A percentile compares a stretch with the other conserved stretches of the same genome.
phyloP scores from a whole-genome alignment of 495 filamentous ascomycete genomes.

The Talaromyces thailandensis region DNA sequence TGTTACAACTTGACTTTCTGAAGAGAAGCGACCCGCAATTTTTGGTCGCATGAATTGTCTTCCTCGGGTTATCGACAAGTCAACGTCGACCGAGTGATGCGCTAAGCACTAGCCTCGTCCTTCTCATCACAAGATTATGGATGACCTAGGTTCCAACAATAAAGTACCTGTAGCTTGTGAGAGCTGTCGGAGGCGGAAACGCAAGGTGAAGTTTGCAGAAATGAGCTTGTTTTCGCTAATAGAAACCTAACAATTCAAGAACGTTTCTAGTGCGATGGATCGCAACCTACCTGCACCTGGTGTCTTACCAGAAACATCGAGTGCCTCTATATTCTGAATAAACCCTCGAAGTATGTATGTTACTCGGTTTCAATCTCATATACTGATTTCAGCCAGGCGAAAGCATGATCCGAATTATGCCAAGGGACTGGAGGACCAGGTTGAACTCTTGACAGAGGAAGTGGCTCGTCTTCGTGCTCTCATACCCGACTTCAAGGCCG shows the following conservation, averaged over 20 bases:
- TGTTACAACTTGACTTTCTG: neutral
- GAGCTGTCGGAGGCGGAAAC: neutral
- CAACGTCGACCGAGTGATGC: neutral
- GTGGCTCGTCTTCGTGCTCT: no score
- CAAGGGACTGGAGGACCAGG: no score
- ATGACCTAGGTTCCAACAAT: neutral
- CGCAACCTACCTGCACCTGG: no score
- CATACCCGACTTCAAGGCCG: no score
- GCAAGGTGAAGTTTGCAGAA: neutral
- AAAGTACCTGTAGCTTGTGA: neutral
- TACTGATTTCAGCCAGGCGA: no score
- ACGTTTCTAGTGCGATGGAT: no score
- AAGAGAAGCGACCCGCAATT: neutral
- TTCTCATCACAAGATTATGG: neutral
- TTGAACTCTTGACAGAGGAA: no score
- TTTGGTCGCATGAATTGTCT: neutral
- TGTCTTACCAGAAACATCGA: no score
- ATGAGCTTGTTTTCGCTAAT: neutral
- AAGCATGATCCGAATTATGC: no score
- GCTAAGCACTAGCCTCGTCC: neutral
- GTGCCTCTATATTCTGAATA: no score
- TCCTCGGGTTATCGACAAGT: neutral
- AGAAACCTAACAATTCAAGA: neutral
- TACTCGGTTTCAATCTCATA: no score
- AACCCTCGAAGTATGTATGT: no score